Conservation (phyloP, 345 rosid species). For the Syzygium oleosum region DNA sequence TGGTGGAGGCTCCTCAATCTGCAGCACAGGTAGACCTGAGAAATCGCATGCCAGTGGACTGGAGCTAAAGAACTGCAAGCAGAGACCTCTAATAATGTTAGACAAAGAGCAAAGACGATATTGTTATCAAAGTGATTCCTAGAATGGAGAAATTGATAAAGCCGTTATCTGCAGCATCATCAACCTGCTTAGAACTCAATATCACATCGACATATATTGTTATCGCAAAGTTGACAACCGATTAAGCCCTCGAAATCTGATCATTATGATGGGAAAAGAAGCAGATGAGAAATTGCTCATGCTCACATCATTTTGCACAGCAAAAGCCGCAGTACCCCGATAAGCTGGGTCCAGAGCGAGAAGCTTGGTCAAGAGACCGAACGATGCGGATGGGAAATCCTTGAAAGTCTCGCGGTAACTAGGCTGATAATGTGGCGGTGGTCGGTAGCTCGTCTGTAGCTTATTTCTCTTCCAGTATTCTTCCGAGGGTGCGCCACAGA, state of each 20-base stretch:
- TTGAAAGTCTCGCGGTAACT: constrained; percentile 54
- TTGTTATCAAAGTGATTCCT: neutral
- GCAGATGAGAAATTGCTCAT: neutral
- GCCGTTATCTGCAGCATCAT: neutral
- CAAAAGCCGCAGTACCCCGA: constrained; percentile 67
- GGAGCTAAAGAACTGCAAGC: constrained; percentile 43
- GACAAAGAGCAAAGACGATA: neutral
- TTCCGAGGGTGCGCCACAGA: constrained; percentile 75
- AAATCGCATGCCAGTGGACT: constrained; percentile 47
- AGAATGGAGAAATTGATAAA: neutral
- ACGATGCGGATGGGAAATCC: constrained; percentile 51
- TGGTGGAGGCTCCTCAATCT: constrained; percentile 25
- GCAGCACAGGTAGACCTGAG: constrained; percentile 36
- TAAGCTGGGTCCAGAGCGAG: constrained; percentile 59
- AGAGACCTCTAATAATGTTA: neutral
- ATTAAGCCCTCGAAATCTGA: neutral
- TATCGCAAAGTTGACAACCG: neutral
- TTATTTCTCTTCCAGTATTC: constrained; percentile 78
- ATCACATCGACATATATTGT: neutral
- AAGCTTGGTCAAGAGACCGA: constrained; percentile 42
- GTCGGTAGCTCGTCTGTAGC: constrained; percentile 59
- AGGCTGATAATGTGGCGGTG: constrained; percentile 59
- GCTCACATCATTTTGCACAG: constrained; percentile 58
- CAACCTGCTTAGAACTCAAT: neutral
- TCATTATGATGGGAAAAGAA: neutral